Conservation (phyloP, 495 filamentous ascomycete genomes). For the Penicillium coffeae region DNA sequence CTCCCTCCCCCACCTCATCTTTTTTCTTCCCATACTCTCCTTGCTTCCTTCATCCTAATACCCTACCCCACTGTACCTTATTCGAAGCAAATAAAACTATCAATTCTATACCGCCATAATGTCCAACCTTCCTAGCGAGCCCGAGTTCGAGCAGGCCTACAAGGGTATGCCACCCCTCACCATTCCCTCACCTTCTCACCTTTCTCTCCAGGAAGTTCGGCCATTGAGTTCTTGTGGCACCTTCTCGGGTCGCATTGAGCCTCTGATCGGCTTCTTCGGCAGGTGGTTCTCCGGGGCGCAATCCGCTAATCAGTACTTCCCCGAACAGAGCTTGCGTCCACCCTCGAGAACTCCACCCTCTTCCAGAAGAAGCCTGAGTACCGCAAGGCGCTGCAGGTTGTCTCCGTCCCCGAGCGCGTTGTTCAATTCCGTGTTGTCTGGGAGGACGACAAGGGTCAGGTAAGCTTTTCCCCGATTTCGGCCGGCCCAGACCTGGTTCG, state of each 20-base stretch:
- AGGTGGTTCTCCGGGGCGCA: conserved; percentile 20
- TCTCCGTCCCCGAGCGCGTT: conserved; percentile 88
- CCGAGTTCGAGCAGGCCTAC: conserved; percentile 99
- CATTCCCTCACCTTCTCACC: too few relatives aligned
- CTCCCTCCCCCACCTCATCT: conserved; percentile 6
- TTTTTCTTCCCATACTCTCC: conserved; percentile 8
- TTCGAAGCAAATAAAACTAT: conserved; percentile 5
- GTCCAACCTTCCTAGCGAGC: conserved; percentile 80
- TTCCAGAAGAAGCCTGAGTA: conserved; percentile 94
- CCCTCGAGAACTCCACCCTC: conserved; percentile 87
- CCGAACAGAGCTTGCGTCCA: conserved; percentile 78
- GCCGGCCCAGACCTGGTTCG: not conserved
- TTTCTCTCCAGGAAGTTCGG: too few relatives aligned
- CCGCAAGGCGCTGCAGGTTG: conserved; percentile 81
- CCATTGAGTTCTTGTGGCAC: too few relatives aligned
- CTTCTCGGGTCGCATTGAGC: not conserved
- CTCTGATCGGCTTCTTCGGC: conserved; percentile 21
- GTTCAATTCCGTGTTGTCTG: conserved; percentile 97
- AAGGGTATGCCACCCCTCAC: too few relatives aligned
- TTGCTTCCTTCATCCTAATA: conserved; percentile 12
- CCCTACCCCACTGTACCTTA: too few relatives aligned
- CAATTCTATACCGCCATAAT: conserved; percentile 42
- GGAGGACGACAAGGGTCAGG: conserved; percentile 82
- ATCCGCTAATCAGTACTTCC: conserved; percentile 22
- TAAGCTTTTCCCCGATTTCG: conserved; percentile 7